Evolutionary conservation across 2,329 filamentous ascomycete species (phyloP).

Genomic region (Knufia fluminis): DNA sequence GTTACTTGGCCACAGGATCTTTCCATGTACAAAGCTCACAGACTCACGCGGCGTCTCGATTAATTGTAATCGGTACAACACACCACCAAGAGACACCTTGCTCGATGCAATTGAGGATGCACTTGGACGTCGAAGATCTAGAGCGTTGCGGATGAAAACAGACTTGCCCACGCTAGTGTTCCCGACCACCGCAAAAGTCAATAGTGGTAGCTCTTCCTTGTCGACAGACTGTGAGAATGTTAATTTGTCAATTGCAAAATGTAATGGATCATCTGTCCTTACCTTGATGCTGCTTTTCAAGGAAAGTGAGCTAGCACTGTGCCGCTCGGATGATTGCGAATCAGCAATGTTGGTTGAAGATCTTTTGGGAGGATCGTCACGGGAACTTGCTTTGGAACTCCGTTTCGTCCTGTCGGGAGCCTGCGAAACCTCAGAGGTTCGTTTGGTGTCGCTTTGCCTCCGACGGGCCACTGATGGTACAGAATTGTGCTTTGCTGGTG

Average conservation of each 20-base stretch:
- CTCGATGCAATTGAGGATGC: constrained; percentile 26
- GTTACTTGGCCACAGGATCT: constrained; percentile 42
- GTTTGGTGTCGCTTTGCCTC: constrained; percentile 17
- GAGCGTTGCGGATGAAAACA: constrained; percentile 48
- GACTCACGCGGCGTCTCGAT: constrained; percentile 47
- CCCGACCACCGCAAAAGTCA: constrained; percentile 52
- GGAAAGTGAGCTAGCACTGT: neutral
- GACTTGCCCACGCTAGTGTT: constrained; percentile 48
- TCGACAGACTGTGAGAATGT: constrained; percentile 11
- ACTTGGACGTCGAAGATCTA: constrained; percentile 41
- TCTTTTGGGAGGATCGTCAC: constrained; percentile 10
- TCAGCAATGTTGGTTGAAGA: neutral
- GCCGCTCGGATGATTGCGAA: neutral
- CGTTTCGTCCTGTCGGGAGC: constrained; percentile 13
- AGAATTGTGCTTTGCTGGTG: constrained; percentile 21
- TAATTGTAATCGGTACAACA: constrained; percentile 47
- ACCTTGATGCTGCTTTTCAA: constrained; percentile 4
- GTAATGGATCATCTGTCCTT: neutral
- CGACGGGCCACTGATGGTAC: constrained; percentile 16
- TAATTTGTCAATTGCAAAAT: neutral
- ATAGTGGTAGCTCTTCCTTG: constrained; percentile 34
- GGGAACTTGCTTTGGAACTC: constrained; percentile 15
- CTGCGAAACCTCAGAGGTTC: constrained; percentile 14
- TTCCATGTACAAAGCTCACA: constrained; percentile 41
- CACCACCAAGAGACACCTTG: constrained; percentile 49